Evolutionary conservation across 176 grass and related monocot species (phyloP), one percentile per base, ranked within the genome.

Genomic region (Oryza meridionalis): DNA sequence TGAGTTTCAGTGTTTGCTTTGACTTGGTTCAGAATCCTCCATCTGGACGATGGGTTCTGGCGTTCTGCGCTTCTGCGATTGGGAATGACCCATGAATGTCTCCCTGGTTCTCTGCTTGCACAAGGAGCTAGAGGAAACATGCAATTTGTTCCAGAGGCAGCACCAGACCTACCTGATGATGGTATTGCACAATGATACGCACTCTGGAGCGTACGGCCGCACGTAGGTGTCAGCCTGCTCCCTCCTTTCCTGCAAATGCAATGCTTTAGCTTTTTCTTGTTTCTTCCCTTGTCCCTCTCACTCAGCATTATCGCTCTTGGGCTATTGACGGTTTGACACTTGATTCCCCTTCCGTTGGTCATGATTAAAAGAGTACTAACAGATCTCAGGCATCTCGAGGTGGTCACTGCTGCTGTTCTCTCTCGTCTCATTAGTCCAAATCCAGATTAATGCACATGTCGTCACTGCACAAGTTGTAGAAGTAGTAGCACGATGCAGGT

Each of bases 301-400:
- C 7, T n/a, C 55, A 59, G 55, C 55, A 59, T 59, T 0, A 7
- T 6, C n/a, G 6, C 21, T n/a, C 51, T 55, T 55, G 51, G 51
- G 16, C 17, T 58, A 21, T n/a, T 59, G 55, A 59, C 19, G 7
- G 55, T 59, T 59, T 22, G 19, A 9, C 17, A 58, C 19, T 22
- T 59, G 19, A 22, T n/a, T 59, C 7, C 55, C 7, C 55, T 7
- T n/a, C 55, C 55, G 0, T 59, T 59, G 21, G 21, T 22, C 55
- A n/a, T 59, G 55, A 59, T n/a, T 59, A 59, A 59, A 59, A n/a
- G 16, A 9, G 55, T 58, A 58, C 2, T 58, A 51, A 15, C 15
- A 61, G 53, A 61, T 61, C 55, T 61, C 58, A 62, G 58, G 58
- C n/a, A 62, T 62, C 58, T 61, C 58, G 53, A n/a, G 19, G n/a